phyloP scores from a whole-genome alignment of 371 early-diverging fungal genomes.

The Apophysomyces ossiformis region DNA sequence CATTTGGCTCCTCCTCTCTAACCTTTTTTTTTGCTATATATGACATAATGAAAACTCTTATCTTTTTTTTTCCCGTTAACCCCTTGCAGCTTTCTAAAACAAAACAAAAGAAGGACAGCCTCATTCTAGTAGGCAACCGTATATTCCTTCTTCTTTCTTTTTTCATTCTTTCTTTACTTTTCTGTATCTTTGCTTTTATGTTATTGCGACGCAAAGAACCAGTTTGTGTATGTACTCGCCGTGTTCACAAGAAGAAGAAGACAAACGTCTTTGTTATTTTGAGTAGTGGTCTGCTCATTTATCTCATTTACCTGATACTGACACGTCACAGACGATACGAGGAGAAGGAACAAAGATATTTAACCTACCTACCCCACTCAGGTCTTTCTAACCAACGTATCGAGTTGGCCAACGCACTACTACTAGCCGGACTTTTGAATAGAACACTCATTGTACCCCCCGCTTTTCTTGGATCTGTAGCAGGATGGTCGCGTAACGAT shows the following conservation, averaged over 20 bases:
- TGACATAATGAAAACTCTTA: too few species aligned
- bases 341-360: slow-evolving; percentile 26
- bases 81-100: too few species aligned
- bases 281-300: neutral
- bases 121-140: too few species aligned
- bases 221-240: neutral
- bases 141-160: neutral
- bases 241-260: neutral
- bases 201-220: neutral
- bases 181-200: neutral
- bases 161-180: neutral
- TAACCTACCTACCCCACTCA: slow-evolving; percentile 64
- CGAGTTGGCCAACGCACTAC: slow-evolving; percentile 58
- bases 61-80: too few species aligned
- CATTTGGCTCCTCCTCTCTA: too few species aligned
- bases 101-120: too few species aligned
- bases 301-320: neutral
- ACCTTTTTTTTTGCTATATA: too few species aligned
- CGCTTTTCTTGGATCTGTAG: slow-evolving; percentile 44
- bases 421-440: slow-evolving; percentile 54
- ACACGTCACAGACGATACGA: neutral
- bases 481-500: slow-evolving; percentile 41
- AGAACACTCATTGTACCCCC: slow-evolving; percentile 66
- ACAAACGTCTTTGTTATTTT: neutral
- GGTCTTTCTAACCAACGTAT: slow-evolving; percentile 65